A percentile compares a stretch with the other conserved stretches of the same genome.
Conservation (phyloP, 2,329 filamentous ascomycete species). For the Lachnum nothofagi region DNA sequence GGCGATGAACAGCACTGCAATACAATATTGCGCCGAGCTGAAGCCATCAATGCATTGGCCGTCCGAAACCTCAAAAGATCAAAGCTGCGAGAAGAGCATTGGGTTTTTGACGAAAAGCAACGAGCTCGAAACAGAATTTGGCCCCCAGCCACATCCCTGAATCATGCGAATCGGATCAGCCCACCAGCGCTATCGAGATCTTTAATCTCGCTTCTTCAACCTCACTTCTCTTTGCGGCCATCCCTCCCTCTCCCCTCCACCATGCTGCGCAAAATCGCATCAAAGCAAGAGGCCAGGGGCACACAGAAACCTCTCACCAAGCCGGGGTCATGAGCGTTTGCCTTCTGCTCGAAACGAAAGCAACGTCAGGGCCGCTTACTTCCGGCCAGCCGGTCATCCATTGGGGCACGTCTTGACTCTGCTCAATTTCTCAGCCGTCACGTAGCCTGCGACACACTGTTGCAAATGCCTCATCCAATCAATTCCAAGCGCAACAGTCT, state of each 20-base stretch:
- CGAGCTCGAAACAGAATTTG: too few species aligned
- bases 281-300: not conserved
- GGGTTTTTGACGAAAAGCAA: not conserved
- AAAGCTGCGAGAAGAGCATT: not conserved
- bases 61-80: too few species aligned
- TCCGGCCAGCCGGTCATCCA: not conserved
- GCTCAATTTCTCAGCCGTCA: not conserved
- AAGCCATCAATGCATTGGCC: too few species aligned
- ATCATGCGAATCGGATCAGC: not conserved
- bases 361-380: not conserved
- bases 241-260: not conserved
- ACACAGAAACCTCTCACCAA: not conserved
- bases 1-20: too few species aligned
- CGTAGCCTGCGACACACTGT: constrained; percentile 9
- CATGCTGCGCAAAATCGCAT: not conserved
- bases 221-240: constrained; percentile 2
- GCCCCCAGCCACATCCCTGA: not conserved
- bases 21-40: too few species aligned
- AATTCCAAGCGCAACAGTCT: not conserved
- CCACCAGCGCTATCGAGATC: not conserved
- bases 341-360: not conserved
- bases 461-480: constrained; percentile 15
- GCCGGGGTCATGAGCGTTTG: not conserved
- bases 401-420: not conserved
- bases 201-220: constrained; percentile 3